Evolutionary conservation across 768 basidiomycete genomes (phyloP).

Genomic region (Naganishia antarctica): DNA sequence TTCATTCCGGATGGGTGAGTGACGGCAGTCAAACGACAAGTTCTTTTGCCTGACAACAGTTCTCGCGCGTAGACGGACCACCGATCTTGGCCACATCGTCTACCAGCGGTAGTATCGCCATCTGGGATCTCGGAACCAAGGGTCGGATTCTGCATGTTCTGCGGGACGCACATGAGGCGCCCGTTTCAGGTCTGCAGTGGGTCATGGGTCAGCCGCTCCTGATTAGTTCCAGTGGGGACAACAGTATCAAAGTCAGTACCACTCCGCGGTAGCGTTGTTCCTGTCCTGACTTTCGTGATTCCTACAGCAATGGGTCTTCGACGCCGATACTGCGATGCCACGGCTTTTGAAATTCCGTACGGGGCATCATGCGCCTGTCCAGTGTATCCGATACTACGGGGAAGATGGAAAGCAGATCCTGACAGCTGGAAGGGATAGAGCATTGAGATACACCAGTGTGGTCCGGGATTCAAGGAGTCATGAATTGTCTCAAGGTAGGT

Average conservation of each 20-base stretch:
- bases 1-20: slow-evolving; percentile 77
- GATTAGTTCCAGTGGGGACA: slow-evolving; percentile 85
- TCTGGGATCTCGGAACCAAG: slow-evolving; percentile 85
- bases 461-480: slow-evolving; percentile 92
- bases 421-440: slow-evolving; percentile 75
- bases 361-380: slow-evolving; percentile 85
- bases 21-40: slow-evolving; percentile 17
- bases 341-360: slow-evolving; percentile 84
- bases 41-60: background rate
- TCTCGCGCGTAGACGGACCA: slow-evolving; percentile 63
- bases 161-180: slow-evolving; percentile 81
- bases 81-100: slow-evolving; percentile 83
- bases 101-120: slow-evolving; percentile 76
- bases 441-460: slow-evolving; percentile 81
- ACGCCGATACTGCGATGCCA: slow-evolving; percentile 79
- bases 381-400: slow-evolving; percentile 89
- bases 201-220: slow-evolving; percentile 86
- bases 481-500: slow-evolving; percentile 78
- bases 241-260: slow-evolving; percentile 76
- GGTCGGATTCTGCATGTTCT: slow-evolving; percentile 79
- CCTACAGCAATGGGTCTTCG: slow-evolving; percentile 91
- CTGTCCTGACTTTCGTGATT: background rate
- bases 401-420: slow-evolving; percentile 93
- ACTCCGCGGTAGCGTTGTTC: too few species aligned
- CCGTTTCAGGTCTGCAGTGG: slow-evolving; percentile 80